These are phyloP conservation scores for Pleurotus djamor DNA, from an alignment of 768 basidiomycete genomes.

Conservation along the genomic window DNA sequence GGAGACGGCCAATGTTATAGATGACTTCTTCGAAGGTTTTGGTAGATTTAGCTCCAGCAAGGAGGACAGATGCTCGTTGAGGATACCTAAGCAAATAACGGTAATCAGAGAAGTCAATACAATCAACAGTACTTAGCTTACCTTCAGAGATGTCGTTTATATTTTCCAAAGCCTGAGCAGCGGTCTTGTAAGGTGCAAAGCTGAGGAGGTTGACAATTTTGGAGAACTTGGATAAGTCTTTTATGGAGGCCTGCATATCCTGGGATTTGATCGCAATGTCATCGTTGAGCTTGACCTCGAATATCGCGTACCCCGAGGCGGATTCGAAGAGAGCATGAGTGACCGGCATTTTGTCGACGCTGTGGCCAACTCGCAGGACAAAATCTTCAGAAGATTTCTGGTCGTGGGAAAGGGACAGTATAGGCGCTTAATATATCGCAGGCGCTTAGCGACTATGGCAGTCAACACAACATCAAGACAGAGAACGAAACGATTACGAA, in stretches of 20 bases:
- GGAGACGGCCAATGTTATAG: slow-evolving; percentile 74
- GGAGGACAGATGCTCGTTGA: slow-evolving; percentile 81
- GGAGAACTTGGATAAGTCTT: slow-evolving; percentile 83
- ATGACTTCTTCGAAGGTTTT: slow-evolving; percentile 68
- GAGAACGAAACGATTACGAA: no score
- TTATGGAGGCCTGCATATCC: slow-evolving; percentile 82
- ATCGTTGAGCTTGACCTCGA: slow-evolving; percentile 84
- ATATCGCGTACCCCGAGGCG: slow-evolving; percentile 91
- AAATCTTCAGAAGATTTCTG: slow-evolving; percentile 14
- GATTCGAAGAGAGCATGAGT: slow-evolving; percentile 93
- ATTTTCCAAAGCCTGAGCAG: slow-evolving; percentile 93
- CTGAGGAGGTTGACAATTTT: slow-evolving; percentile 91
- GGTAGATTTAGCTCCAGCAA: slow-evolving; percentile 87
- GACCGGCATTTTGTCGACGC: slow-evolving; percentile 45
- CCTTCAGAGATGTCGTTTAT: slow-evolving; percentile 97
- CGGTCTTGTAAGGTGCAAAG: slow-evolving; percentile 92
- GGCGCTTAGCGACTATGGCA: no score
- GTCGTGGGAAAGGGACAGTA: slow-evolving; percentile 9
- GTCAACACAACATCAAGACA: no score
- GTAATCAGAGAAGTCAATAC: background rate
- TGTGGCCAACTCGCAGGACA: slow-evolving; percentile 30
- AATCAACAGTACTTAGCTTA: slow-evolving; percentile 27
- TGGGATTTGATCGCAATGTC: slow-evolving; percentile 80
- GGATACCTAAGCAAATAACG: slow-evolving; percentile 53
- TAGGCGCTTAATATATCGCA: background rate